Evolutionary conservation across 208 protist genomes (phyloP).

Genomic region (Acanthamoeba rhysodes): DNA sequence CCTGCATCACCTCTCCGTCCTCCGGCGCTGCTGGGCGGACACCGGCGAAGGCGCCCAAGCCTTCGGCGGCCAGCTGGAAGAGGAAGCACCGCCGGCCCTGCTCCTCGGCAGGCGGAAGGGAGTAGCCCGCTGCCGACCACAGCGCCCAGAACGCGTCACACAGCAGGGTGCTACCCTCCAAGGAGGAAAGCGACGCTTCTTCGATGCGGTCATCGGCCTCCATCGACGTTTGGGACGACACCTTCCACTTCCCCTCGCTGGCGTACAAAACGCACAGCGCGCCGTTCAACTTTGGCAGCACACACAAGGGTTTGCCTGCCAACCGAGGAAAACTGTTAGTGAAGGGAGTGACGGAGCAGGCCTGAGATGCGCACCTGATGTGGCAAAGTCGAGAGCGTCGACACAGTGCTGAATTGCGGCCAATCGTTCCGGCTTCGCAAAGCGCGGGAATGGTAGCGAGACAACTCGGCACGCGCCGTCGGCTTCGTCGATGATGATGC

Average conservation of each 20-base stretch:
- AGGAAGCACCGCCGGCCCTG: not conserved
- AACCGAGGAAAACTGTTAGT: not conserved
- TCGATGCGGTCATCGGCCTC: not conserved
- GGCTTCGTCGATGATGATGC: not conserved
- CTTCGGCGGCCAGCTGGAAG: constrained; percentile 16
- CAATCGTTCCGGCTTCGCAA: not conserved
- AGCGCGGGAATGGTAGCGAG: not conserved
- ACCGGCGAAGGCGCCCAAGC: not conserved
- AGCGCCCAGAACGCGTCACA: not conserved
- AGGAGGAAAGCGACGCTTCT: not conserved
- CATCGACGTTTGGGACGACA: not conserved
- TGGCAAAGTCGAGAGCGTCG: not conserved
- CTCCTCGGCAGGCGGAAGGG: not conserved
- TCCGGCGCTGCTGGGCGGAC: not conserved
- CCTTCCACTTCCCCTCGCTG: not conserved
- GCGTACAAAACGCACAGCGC: not conserved
- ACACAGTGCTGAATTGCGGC: not conserved
- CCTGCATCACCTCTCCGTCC: not conserved
- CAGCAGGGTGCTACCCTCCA: not conserved
- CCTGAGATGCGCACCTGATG: not conserved
- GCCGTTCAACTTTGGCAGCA: not conserved
- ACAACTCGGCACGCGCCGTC: not conserved
- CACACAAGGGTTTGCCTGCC: not conserved
- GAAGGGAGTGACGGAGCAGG: too few species aligned
- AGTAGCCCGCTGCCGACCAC: not conserved